Evolutionary conservation across 23 red algal genomes (phyloP).

Genomic region (Chondrus crispus): DNA sequence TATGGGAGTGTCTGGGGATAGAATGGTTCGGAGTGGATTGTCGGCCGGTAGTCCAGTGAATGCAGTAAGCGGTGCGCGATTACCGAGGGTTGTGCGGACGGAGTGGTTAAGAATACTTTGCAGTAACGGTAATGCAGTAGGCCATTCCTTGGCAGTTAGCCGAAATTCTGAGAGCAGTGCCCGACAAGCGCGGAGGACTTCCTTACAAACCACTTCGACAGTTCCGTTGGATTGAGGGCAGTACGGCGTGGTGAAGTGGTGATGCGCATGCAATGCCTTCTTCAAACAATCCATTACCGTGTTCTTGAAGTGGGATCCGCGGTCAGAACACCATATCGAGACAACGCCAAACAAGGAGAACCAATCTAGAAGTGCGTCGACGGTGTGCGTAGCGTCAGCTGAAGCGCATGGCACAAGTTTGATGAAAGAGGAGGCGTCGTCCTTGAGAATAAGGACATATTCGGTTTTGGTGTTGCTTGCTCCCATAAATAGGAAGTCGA

Average conservation of each 20-base stretch:
- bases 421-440: background rate
- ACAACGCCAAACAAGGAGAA: background rate
- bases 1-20: background rate
- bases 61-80: background rate
- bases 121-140: background rate
- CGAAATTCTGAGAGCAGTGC: background rate
- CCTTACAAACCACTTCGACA: background rate
- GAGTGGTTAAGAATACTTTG: background rate
- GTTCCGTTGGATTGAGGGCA: constrained; percentile 42
- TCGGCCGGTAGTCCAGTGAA: background rate
- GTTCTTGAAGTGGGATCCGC: constrained; percentile 10
- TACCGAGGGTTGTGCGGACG: background rate
- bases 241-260: constrained; percentile 43
- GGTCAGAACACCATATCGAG: background rate
- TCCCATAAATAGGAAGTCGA: constrained; percentile 12
- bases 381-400: background rate
- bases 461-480: background rate
- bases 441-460: background rate
- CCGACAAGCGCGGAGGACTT: background rate
- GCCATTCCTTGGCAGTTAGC: background rate
- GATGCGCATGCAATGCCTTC: background rate
- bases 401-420: background rate
- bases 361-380: background rate
- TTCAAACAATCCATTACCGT: background rate
- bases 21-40: background rate